These are phyloP conservation scores for Geotrichum candidum DNA, from an alignment of 1,139 yeast genomes.

Conservation along the genomic window DNA sequence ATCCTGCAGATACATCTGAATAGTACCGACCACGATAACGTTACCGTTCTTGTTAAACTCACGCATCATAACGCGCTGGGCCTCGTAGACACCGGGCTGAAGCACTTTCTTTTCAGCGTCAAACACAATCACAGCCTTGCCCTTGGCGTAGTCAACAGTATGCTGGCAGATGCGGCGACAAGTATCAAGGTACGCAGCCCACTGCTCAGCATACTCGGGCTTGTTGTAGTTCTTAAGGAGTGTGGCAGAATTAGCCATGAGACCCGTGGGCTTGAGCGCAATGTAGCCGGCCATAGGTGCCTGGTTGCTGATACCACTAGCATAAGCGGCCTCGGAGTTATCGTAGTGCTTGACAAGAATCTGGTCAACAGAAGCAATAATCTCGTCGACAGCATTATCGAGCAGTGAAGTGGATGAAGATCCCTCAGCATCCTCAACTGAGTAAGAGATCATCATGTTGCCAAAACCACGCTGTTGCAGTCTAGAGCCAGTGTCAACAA, in stretches of 20 bases:
- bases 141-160: conserved; percentile 67
- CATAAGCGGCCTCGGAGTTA: conserved; percentile 24
- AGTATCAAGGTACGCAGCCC: conserved; percentile 57
- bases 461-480: conserved; percentile 70
- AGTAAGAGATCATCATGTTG: conserved; percentile 89
- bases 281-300: conserved; percentile 39
- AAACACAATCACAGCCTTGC: conserved; percentile 78
- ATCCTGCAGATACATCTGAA: conserved; percentile 84
- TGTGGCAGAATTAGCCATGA: conserved; percentile 68
- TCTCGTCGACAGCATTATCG: conserved; percentile 60
- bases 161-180: conserved; percentile 57
- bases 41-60: conserved; percentile 62
- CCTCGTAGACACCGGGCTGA: conserved; percentile 86
- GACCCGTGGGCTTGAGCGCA: conserved; percentile 91
- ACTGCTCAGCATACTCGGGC: conserved; percentile 48
- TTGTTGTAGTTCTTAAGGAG: conserved; percentile 59
- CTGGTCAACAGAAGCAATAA: conserved; percentile 54
- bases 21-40: conserved; percentile 75
- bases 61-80: conserved; percentile 76
- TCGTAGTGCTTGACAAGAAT: conserved; percentile 75
- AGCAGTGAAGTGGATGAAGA: conserved; percentile 42
- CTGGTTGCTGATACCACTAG: conserved; percentile 46
- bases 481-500: conserved; percentile 60
- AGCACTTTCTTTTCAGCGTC: conserved; percentile 90
- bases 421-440: conserved; percentile 91